These are phyloP conservation scores for Microcera coccophila DNA, from an alignment of 2,329 filamentous ascomycete species.

Conservation along the genomic window DNA sequence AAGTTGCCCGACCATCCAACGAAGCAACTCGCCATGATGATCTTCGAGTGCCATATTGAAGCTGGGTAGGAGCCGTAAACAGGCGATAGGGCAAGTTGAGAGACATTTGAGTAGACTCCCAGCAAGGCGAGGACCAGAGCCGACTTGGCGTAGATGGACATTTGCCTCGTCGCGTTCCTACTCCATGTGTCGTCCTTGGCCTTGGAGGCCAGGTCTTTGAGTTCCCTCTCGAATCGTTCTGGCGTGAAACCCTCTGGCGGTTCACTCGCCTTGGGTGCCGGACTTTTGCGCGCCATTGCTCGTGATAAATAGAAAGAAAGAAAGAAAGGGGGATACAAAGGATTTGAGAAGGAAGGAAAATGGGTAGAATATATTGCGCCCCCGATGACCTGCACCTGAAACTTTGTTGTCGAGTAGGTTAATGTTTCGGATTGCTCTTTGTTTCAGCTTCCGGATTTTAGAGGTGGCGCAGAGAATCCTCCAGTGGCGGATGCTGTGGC, in stretches of 20 bases:
- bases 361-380: constrained; percentile 7
- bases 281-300: constrained; percentile 16
- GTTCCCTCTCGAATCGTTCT: constrained; percentile 53
- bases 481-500: constrained; percentile 14
- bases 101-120: constrained; percentile 65
- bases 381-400: constrained; percentile 34
- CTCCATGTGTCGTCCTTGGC: constrained; percentile 31
- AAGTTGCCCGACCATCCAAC: constrained; percentile 68
- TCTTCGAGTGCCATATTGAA: constrained; percentile 64
- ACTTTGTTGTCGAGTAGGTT: constrained; percentile 20
- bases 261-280: constrained; percentile 19
- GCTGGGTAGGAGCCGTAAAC: constrained; percentile 84
- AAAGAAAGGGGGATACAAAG: constrained; percentile 1
- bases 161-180: constrained; percentile 36
- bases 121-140: constrained; percentile 31
- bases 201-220: constrained; percentile 48
- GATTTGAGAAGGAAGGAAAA: constrained; percentile 1
- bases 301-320: not conserved
- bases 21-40: constrained; percentile 63
- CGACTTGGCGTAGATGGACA: constrained; percentile 36
- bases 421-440: constrained; percentile 19
- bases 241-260: constrained; percentile 40
- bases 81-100: constrained; percentile 73
- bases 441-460: constrained; percentile 1
- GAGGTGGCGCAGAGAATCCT: constrained; percentile 16